Evolutionary conservation across 2,329 filamentous ascomycete genomes (phyloP), one percentile per base, ranked within the genome.

Genomic region (Neofusicoccum laricinum): DNA sequence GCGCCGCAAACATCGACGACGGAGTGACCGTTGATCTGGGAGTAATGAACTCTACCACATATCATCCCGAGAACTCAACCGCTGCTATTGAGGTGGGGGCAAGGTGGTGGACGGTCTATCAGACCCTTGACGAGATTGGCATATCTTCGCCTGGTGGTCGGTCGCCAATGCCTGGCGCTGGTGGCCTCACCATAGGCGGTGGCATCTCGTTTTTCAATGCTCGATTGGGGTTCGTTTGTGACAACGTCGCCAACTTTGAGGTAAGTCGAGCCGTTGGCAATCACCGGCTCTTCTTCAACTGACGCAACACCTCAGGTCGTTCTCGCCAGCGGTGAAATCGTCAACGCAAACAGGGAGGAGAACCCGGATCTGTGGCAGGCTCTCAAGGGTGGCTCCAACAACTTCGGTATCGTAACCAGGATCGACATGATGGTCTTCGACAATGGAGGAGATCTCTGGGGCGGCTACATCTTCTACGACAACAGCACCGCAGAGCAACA

Each of bases 401-500:
- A 77, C 64, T 76, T 78, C 43, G 77, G 74, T 14, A 71, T 78
- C 15, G 75, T 78, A 2, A 77, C 75, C 2, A 69, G 71, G 6
- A 72, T 77, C 55, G 71, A 71, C 11, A 68, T 74, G 46, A 14
- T 15, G 7, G 32, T 19, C 2, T 63, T 64, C n/a, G 58, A 55
- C 17, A 51, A 51, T 2, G 11, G 49, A 11, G 38, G 25, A 7
- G 30, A 49, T 0, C 67, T 76, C 53, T 79, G 77, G 78, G 75
- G 75, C 62, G 77, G 78, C 1, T 70, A 76, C 1, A 68, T 77
- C 17, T 70, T 70, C 17, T 69, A 71, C 17, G 66, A 68, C 8
- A 63, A 69, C 36, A 69, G 67, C 32, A 67, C 69, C 63, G 69
- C 68, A 50, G 64, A 68, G 3, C 61, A 63, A 12, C 55, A 69